Evolutionary conservation across 805 yeast species (phyloP), one percentile per base, ranked within the genome.

Genomic region (Peterozyma toletana): DNA sequence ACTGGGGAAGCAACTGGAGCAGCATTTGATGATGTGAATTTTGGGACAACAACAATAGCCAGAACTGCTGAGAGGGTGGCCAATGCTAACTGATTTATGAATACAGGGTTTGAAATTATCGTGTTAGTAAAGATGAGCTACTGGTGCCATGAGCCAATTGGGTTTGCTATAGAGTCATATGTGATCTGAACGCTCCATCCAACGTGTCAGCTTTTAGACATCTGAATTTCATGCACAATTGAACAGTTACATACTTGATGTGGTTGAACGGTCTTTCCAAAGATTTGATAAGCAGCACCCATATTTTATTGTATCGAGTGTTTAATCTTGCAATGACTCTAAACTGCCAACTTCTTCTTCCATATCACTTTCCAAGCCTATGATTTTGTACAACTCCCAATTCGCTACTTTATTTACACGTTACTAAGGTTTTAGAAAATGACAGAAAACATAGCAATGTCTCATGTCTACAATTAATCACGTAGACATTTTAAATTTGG

Each of bases 281-380:
- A 71, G 58, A 90, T 84, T 52, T 70, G 71, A 77, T 90, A 90
- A 62, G 86, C 82, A 57, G 85, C 78, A 68, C 86, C 91, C 95
- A 87, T 88, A 62, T 21, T 53, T 7, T 10, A 16, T 39, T 16
- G 27, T 21, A 21, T 21, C 27, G 27, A 21, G 7, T 21, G 7
- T 5, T 21, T 21, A 21, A 21, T 21, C 27, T 21, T 21, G 27
- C 4, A 21, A 21, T 21, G 27, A 21, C 27, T 21, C 27, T 21
- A 4, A 21, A 21, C 27, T 7, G 27, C 27, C 27, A 21, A 21
- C 27, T 7, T n/a, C n/a, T n/a, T n/a, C 27, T 21, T 21, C 27
- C 7, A 21, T 21, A 21, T 7, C 7, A 21, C 27, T 21, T 21
- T 21, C 27, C 4, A 21, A 21, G 4, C 27, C 27, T 21, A 21